These are phyloP conservation scores for Leccinum pellstonianum DNA, from an alignment of 768 basidiomycete genomes.

Conservation along the genomic window DNA sequence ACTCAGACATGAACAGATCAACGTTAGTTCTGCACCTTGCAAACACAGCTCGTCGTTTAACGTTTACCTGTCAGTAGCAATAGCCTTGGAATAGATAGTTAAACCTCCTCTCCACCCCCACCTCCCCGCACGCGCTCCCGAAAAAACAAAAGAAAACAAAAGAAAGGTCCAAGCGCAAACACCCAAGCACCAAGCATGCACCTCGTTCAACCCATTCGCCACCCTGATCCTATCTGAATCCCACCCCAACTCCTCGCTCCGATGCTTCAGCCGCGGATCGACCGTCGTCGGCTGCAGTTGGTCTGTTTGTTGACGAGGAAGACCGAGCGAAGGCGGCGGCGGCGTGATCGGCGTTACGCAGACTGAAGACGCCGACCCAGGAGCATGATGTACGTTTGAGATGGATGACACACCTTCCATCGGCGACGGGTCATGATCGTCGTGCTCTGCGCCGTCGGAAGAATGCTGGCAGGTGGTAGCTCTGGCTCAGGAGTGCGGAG, in stretches of 20 bases:
- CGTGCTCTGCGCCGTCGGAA: slow-evolving; percentile 24
- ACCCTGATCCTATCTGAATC: slow-evolving; percentile 21
- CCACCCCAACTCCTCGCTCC: slow-evolving; percentile 30
- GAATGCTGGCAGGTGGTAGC: slow-evolving; percentile 24
- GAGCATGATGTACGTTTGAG: slow-evolving; percentile 7
- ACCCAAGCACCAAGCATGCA: slow-evolving; percentile 11
- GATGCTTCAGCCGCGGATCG: slow-evolving; percentile 33
- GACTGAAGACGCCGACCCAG: slow-evolving; percentile 25
- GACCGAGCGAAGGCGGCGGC: slow-evolving; percentile 25
- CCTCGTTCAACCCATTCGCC: slow-evolving; percentile 18
- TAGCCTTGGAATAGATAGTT: slow-evolving; percentile 24
- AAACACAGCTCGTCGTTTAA: not conserved
- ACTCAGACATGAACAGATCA: too few relatives aligned
- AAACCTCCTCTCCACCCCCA: not conserved
- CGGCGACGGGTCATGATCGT: slow-evolving; percentile 34
- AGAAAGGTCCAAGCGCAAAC: not conserved
- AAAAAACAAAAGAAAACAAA: not conserved
- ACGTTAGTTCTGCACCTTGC: too few relatives aligned
- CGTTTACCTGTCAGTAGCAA: slow-evolving; percentile 1
- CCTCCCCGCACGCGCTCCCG: not conserved
- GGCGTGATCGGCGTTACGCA: slow-evolving; percentile 34
- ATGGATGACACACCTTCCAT: slow-evolving; percentile 33
- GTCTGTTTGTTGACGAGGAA: not conserved
- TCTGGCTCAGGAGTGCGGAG: slow-evolving; percentile 3
- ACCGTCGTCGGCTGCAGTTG: slow-evolving; percentile 13